Percentiles rank a stretch among this genome's conserved stretches.
phyloP scores from a whole-genome alignment of 805 yeast genomes.

The Ogataea nitratoaversa region DNA sequence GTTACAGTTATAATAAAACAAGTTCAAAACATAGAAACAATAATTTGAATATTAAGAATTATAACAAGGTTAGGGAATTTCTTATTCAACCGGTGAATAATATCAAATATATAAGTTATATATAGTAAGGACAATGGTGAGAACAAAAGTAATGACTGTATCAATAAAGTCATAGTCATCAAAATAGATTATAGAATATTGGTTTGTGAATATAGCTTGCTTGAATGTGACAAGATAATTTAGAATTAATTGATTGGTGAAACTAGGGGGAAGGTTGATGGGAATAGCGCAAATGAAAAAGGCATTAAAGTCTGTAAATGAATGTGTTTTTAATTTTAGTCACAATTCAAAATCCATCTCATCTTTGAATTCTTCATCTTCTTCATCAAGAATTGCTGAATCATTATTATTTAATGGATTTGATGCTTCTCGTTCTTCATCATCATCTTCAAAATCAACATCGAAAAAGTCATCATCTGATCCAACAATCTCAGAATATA shows the following conservation, averaged over 20 bases:
- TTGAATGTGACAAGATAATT: too few relatives aligned
- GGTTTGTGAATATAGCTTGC: too few relatives aligned
- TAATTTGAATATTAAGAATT: background rate
- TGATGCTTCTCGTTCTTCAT: constrained; percentile 39
- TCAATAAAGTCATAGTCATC: too few relatives aligned
- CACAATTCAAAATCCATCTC: constrained; percentile 37
- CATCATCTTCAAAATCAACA: constrained; percentile 94
- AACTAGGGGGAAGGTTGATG: too few relatives aligned
- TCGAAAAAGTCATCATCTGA: constrained; percentile 94
- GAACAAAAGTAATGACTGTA: background rate
- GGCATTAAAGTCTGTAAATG: too few relatives aligned
- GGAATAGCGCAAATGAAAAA: too few relatives aligned
- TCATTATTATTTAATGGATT: constrained; percentile 13
- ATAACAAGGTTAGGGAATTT: background rate
- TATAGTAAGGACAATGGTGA: background rate
- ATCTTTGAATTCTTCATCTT: constrained; percentile 30
- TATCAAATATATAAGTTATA: background rate
- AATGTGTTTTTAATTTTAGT: too few relatives aligned
- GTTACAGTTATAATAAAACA: too few relatives aligned
- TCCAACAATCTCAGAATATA: constrained; percentile 81
- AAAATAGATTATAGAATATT: too few relatives aligned
- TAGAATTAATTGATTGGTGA: too few relatives aligned
- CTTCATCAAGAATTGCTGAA: constrained; percentile 37
- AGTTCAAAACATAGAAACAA: too few relatives aligned
- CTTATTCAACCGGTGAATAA: constrained; percentile 1